Evolutionary conservation across 805 yeast species (phyloP), one percentile per base, ranked within the genome.

Genomic region (Candida glaebosa): DNA sequence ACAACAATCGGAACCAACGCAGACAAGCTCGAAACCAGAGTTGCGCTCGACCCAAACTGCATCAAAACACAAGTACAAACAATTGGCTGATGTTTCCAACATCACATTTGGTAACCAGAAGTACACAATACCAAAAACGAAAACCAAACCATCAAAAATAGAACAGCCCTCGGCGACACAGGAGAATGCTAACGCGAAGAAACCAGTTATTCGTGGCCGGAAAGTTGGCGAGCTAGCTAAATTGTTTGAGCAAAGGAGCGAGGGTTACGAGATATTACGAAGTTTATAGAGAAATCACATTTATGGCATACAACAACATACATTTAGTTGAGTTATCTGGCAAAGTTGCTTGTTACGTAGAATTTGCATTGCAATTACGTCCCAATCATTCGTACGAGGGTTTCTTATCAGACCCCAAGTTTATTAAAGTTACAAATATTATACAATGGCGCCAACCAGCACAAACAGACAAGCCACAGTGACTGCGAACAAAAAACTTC

Each of bases 141-240:
- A 28, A 28, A 28, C 12, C 31, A 28, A 28, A 10, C 31, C 71
- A 70, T 3, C 71, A 65, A 40, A 63, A 63, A 41, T 63, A 65
- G 48, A 63, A 58, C 43, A 63, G 63, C 37, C 34, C 31, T n/a
- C 9, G 4, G 12, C 30, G 25, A 17, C 9, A 3, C 30, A 33
- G 18, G 28, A 18, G 2, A n/a, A 24, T 28, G 5, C 16, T 10
- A n/a, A 5, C 9, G 12, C 41, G 5, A 60, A 57, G 36, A 60
- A 59, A 41, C 74, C 73, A 4, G 78, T 78, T 5, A 67, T 75
- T 9, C 56, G 81, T 14, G 81, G 79, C 9, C 67, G 76, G 39
- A 78, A 77, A 57, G 87, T 82, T 1, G 76, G 80, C 9, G 81
- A 76, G 52, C 62, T 82, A 44, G 84, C 87, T 2, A 74, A 71